A percentile compares a stretch with the other conserved stretches of the same genome.
Conservation (phyloP, 148 eudicot genomes). For the Rhododendron griersonianum region DNA sequence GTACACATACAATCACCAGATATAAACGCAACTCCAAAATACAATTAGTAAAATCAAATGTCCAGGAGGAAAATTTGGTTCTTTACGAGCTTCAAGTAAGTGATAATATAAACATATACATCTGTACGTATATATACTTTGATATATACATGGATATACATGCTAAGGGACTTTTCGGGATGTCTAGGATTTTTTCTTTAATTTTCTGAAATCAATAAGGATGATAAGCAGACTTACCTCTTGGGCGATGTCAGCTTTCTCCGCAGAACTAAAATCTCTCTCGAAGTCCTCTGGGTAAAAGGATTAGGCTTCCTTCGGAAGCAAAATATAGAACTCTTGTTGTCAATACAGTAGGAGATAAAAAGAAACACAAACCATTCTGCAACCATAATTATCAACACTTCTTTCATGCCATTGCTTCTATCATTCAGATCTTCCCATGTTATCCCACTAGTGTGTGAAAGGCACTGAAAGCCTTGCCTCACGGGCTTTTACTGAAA, state of each 20-base stretch:
- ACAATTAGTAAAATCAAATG: no score
- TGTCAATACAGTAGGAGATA: constrained; percentile 57
- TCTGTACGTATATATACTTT: no score
- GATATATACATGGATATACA: no score
- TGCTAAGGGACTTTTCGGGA: neutral
- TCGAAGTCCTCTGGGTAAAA: constrained; percentile 25
- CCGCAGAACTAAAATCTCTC: constrained; percentile 45
- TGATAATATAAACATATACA: no score
- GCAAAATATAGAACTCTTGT: constrained; percentile 52
- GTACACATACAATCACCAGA: no score
- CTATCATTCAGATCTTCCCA: constrained; percentile 64
- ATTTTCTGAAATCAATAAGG: neutral
- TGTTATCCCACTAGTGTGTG: constrained; percentile 61
- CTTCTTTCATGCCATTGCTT: constrained; percentile 63
- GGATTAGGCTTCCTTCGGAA: constrained; percentile 37
- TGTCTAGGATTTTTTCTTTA: neutral
- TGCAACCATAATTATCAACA: constrained; percentile 64
- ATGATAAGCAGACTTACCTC: constrained; percentile 45
- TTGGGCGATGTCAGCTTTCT: constrained; percentile 76
- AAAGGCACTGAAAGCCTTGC: constrained; percentile 34
- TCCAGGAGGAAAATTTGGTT: no score
- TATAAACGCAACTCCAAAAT: no score
- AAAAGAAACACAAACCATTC: constrained; percentile 74
- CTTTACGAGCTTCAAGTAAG: no score
- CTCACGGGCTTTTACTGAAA: constrained; percentile 56